Conservation (phyloP, 2,329 filamentous ascomycete genomes). For the Aspergillus terreus region DNA sequence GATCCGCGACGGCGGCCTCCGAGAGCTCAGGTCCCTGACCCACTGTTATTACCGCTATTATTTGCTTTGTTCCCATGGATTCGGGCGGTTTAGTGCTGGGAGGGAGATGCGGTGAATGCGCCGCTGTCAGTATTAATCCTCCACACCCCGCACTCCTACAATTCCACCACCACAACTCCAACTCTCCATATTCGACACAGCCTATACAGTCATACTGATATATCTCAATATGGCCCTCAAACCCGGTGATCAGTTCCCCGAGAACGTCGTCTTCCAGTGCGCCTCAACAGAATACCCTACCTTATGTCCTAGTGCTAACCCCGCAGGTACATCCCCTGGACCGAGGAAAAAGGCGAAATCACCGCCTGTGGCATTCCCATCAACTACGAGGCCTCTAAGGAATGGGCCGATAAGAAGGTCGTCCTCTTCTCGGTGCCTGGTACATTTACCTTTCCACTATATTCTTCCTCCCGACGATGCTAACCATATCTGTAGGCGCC, state of each 20-base stretch:
- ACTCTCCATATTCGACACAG: not conserved
- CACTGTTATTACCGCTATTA: not conserved
- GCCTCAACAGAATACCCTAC: constrained; percentile 12
- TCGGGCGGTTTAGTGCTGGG: not conserved
- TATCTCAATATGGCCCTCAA: constrained; percentile 52
- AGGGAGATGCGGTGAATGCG: no score
- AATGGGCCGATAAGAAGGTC: constrained; percentile 69
- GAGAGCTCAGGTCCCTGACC: not conserved
- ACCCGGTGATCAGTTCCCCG: constrained; percentile 77
- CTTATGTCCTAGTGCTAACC: not conserved
- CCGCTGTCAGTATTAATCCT: not conserved
- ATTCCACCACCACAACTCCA: not conserved
- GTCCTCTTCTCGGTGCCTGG: constrained; percentile 69
- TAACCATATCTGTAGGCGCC: constrained; percentile 48
- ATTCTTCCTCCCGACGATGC: not conserved
- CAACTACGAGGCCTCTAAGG: constrained; percentile 74
- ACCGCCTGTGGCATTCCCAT: constrained; percentile 74
- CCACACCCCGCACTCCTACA: not conserved
- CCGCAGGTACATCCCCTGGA: constrained; percentile 70
- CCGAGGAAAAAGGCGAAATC: constrained; percentile 64
- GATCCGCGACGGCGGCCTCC: not conserved
- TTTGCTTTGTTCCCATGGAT: not conserved
- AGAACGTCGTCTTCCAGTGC: constrained; percentile 70
- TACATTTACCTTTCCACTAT: constrained; percentile 19
- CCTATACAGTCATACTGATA: not conserved